Conservation (phyloP, 768 basidiomycete species). For the Lentinula raphanica region DNA sequence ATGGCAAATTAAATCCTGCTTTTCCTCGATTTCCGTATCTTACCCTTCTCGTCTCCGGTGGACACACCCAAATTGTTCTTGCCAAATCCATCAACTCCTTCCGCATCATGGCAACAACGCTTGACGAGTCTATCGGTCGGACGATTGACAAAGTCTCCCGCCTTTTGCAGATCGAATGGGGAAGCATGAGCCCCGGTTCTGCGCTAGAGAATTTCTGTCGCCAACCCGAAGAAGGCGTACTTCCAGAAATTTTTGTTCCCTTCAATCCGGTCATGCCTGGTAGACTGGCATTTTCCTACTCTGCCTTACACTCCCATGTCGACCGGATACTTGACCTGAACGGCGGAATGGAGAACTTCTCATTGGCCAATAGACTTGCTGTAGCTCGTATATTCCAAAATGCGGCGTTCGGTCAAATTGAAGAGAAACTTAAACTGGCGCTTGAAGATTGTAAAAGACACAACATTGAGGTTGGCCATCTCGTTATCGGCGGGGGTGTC, state of each 20-base stretch:
- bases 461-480: conserved; percentile 41
- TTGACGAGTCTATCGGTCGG: conserved; percentile 73
- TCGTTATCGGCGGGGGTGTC: conserved; percentile 91
- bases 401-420: conserved; percentile 67
- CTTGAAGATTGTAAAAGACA: conserved; percentile 37
- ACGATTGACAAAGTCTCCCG: conserved; percentile 82
- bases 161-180: conserved; percentile 62
- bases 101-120: conserved; percentile 65
- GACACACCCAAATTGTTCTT: conserved; percentile 85
- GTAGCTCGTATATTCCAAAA: conserved; percentile 71
- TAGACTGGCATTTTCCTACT: conserved; percentile 69
- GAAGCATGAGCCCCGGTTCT: conserved; percentile 65
- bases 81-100: conserved; percentile 56
- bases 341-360: conserved; percentile 38
- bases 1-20: conserved; percentile 16
- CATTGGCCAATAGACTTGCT: conserved; percentile 32
- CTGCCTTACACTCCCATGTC: conserved; percentile 68
- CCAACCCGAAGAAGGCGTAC: conserved; percentile 20
- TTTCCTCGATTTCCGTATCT: conserved; percentile 78
- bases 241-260: conserved; percentile 26
- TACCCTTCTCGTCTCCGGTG: conserved; percentile 86
- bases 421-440: conserved; percentile 63
- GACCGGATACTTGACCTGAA: conserved; percentile 48
- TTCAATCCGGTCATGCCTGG: conserved; percentile 48
- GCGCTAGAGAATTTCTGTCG: conserved; percentile 71